phyloP scores from a whole-genome alignment of 169 alveolate genomes.

The Plasmodium adleri region DNA sequence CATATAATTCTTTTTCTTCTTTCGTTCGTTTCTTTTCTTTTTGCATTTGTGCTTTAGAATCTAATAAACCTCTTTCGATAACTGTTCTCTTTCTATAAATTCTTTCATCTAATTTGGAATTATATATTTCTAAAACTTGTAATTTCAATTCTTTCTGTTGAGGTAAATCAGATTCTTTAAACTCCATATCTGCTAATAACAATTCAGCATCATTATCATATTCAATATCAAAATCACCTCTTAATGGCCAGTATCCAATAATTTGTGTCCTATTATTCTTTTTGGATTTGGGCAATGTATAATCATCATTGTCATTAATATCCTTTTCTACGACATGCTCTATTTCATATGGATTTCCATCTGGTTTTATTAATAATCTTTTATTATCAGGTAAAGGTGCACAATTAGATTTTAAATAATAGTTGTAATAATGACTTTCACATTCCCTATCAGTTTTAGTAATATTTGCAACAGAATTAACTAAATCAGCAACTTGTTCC shows the following conservation, averaged over 20 bases:
- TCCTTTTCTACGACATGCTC: slow-evolving; percentile 56
- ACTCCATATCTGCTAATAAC: slow-evolving; percentile 97
- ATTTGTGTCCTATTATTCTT: slow-evolving; percentile 87
- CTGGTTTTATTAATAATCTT: slow-evolving; percentile 60
- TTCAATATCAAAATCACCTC: slow-evolving; percentile 99
- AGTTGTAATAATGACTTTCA: slow-evolving; percentile 86
- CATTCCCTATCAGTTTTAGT: slow-evolving; percentile 87
- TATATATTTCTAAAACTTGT: slow-evolving; percentile 90
- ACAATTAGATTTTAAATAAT: slow-evolving; percentile 85
- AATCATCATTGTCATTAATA: slow-evolving; percentile 49
- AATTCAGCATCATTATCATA: slow-evolving; percentile 99
- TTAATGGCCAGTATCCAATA: slow-evolving; percentile 96
- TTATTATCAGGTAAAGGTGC: slow-evolving; percentile 86
- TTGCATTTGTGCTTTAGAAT: slow-evolving; percentile 90
- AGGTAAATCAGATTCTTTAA: slow-evolving; percentile 90
- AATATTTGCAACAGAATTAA: slow-evolving; percentile 80
- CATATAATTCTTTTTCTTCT: slow-evolving; percentile 93
- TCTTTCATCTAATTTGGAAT: slow-evolving; percentile 93
- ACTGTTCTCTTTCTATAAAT: slow-evolving; percentile 89
- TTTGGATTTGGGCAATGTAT: slow-evolving; percentile 71
- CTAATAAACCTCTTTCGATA: slow-evolving; percentile 91
- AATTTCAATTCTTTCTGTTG: slow-evolving; percentile 88
- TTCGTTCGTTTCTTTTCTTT: slow-evolving; percentile 91
- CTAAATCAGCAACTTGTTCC: slow-evolving; percentile 86
- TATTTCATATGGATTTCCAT: slow-evolving; percentile 68